Evolutionary conservation across 495 filamentous ascomycete genomes (phyloP), one percentile per base, ranked within the genome.

Genomic region (Trichoderma gamsii): DNA sequence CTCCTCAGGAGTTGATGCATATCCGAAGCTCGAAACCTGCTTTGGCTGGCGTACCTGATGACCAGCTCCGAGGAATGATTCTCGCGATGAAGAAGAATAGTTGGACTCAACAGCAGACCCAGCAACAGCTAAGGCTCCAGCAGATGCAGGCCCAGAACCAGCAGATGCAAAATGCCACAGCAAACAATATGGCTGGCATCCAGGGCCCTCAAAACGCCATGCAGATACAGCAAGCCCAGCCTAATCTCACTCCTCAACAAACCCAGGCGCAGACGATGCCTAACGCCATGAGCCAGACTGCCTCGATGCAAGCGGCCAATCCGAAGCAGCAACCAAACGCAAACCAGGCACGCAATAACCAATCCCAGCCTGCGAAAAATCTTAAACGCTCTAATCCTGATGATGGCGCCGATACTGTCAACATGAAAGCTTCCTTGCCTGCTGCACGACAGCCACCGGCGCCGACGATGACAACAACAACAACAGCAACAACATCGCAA

Each of bases 301-400:
- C 66, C 51, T 68, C 69, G 35, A 71, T 70, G 63, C 70, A 69
- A 65, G 49, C 66, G n/a, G 69, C 65, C 56, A 71, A 68, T 3
- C 66, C 67, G 52, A 67, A 43, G 52, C 67, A 72, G 18, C 35
- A 51, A 49, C 41, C 49, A 43, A 64, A 13, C 2, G 23, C 35
- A 6, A 72, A 49, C 32, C 56, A 56, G 51, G 18, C 51, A n/a
- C 51, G 56, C 23, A 61, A 61, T 25, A 61, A 72, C 66, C 70
- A 69, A 15, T 69, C 73, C 21, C 67, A 73, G 32, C 63, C 43
- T 11, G 65, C 71, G n/a, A 79, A 75, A 44, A 74, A 65, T 32
- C 72, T 79, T 44, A 91, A 91, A 76, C 84, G 88, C 66, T 73
- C 84, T 9, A 84, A 78, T 67, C 82, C 81, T 51, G 90, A 92